Evolutionary conservation across 2,329 filamentous ascomycete species (phyloP), one percentile per base, ranked within the genome.

Genomic region (Arthroderma uncinatum): DNA sequence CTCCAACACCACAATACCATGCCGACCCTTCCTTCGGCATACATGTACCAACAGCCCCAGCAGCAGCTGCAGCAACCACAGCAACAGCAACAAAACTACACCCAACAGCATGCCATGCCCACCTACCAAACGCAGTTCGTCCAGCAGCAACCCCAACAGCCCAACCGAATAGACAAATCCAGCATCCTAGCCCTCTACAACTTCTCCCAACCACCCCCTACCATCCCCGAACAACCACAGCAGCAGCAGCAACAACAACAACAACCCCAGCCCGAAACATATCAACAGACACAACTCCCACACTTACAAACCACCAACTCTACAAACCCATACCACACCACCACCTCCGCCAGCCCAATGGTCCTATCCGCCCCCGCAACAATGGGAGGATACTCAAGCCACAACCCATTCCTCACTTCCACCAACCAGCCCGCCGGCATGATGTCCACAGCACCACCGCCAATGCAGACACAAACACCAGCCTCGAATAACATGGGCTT

Each of bases 101-200:
- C 60, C 66, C 70, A 42, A 64, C 63, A 40, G 61, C 65, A 47
- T 37, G 28, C 42, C 1, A 39, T 42, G 47, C 33, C 37, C 6
- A 19, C 28, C n/a, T 57, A 57, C 48, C 60, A 56, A 42, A 21
- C 40, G 9, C 59, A 59, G 10, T 56, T 54, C 12, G 48, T 56
- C 40, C 59, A 62, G 16, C 55, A 60, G 40, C 58, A 53, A 54
- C 56, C 54, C 36, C 62, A 62, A 50, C 61, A 63, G 39, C 42
- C 44, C 50, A 59, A 63, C 36, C 58, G 72, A 36, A 66, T 76
- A 59, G 73, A 77, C 58, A 78, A 76, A 62, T 71, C 68, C 37
- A 73, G 70, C 54, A 77, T 77, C 50, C 66, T 77, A 36, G 71
- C 75, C 12, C 65, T 77, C 10, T 77, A 76, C 61, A 76, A 73